Conservation (phyloP, 2,329 filamentous ascomycete species). For the Grosmannia clavigera region DNA sequence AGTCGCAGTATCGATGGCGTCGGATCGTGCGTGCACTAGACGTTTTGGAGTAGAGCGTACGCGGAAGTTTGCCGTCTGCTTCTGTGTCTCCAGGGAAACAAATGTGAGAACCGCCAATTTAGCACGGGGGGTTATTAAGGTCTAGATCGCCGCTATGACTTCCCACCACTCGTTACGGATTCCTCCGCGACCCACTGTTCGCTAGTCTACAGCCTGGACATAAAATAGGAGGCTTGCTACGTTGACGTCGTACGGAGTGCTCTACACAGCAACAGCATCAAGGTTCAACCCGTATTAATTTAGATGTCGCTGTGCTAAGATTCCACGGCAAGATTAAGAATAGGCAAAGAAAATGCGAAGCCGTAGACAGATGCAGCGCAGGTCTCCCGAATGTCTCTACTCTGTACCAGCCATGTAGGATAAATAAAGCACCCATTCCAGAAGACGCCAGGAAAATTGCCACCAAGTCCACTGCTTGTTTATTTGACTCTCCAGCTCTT, state of each 20-base stretch:
- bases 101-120: neutral
- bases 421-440: conserved; percentile 1
- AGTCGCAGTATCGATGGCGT: neutral
- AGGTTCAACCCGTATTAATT: neutral
- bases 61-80: neutral
- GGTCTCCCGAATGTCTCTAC: conserved; percentile 17
- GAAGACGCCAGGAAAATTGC: conserved; percentile 12
- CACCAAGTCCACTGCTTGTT: conserved; percentile 8
- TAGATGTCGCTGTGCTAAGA: neutral
- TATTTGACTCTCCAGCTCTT: conserved; percentile 6
- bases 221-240: neutral
- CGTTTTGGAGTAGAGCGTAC: neutral
- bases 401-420: conserved; percentile 9
- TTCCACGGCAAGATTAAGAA: conserved; percentile 3
- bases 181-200: neutral
- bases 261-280: neutral
- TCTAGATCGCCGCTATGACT: conserved; percentile 2
- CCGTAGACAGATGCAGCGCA: conserved; percentile 13
- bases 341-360: conserved; percentile 10
- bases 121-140: neutral
- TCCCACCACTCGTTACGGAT: neutral
- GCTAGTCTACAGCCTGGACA: neutral
- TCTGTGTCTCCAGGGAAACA: conserved; percentile 7
- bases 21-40: neutral
- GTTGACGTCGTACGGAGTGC: no score